phyloP scores from a whole-genome alignment of 148 eudicot genomes.

The Chenopodium berlandieri region DNA sequence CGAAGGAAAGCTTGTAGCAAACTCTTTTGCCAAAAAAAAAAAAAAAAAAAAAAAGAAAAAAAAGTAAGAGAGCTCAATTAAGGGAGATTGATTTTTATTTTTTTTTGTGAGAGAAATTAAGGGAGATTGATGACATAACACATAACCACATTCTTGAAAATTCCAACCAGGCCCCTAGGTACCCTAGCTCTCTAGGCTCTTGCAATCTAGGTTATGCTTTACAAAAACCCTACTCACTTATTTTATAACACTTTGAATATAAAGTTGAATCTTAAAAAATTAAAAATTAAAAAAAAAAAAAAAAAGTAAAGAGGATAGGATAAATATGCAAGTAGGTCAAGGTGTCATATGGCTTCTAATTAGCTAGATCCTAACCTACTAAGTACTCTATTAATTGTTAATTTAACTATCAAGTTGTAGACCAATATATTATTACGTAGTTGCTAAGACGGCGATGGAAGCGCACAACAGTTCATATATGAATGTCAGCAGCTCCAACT shows the following conservation, averaged over 20 bases:
- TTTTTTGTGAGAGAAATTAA: too few relatives aligned
- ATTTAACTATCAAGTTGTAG: background rate
- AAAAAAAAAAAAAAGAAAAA: too few relatives aligned
- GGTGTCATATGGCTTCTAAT: background rate
- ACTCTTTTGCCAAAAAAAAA: too few relatives aligned
- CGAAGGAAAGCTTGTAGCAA: too few relatives aligned
- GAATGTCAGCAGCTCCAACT: constrained; percentile 8
- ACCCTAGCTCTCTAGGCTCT: too few relatives aligned
- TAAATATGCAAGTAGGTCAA: constrained; percentile 1
- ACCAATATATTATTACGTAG: background rate
- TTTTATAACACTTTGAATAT: background rate
- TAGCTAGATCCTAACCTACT: constrained; percentile 7
- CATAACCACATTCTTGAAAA: too few relatives aligned
- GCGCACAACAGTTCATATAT: background rate
- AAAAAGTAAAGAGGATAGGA: background rate
- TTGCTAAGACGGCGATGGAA: constrained; percentile 15
- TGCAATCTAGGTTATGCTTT: too few relatives aligned
- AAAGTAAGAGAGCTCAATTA: too few relatives aligned
- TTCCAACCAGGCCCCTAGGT: too few relatives aligned
- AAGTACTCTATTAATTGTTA: background rate
- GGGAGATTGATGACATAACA: too few relatives aligned
- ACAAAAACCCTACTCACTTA: background rate
- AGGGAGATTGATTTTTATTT: too few relatives aligned
- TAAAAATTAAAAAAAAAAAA: background rate
- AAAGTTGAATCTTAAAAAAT: background rate